Percentiles rank a stretch among this genome's conserved stretches.
Conservation (phyloP, 139 green algal species). For the Micractinium conductrix region DNA sequence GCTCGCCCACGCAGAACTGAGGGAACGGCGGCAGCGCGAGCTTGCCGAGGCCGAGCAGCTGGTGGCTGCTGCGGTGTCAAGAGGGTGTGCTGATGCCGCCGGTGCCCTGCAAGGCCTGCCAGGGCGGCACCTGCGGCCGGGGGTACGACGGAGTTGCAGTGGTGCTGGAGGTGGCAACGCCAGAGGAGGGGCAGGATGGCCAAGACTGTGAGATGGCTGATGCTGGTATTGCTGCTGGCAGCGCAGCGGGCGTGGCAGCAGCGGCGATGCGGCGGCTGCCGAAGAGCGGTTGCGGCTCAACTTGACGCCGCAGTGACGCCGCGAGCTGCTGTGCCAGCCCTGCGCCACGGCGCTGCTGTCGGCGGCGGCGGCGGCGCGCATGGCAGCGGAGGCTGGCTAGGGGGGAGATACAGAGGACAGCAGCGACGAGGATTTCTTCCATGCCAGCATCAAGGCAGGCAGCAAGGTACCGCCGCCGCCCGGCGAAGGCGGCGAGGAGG, state of each 20-base stretch:
- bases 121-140: slow-evolving; percentile 8
- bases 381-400: background rate
- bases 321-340: background rate
- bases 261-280: background rate
- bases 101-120: slow-evolving; percentile 17
- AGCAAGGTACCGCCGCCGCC: background rate
- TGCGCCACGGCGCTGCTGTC: slow-evolving; percentile 19
- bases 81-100: slow-evolving; percentile 28
- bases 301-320: background rate
- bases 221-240: background rate
- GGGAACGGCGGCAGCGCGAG: slow-evolving; percentile 3
- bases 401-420: slow-evolving; percentile 10
- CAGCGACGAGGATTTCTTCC: slow-evolving; percentile 15
- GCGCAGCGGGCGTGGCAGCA: background rate
- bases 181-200: no score
- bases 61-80: slow-evolving; percentile 14
- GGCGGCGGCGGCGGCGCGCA: background rate
- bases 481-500: background rate
- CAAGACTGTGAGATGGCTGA: background rate
- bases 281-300: background rate
- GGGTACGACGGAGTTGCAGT: background rate
- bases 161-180: background rate
- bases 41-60: slow-evolving; percentile 2
- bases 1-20: background rate
- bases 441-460: background rate